Base-by-base conservation (phyloP, 2,329 filamentous ascomycete species). In the Leptographium radiaticola region DNA sequence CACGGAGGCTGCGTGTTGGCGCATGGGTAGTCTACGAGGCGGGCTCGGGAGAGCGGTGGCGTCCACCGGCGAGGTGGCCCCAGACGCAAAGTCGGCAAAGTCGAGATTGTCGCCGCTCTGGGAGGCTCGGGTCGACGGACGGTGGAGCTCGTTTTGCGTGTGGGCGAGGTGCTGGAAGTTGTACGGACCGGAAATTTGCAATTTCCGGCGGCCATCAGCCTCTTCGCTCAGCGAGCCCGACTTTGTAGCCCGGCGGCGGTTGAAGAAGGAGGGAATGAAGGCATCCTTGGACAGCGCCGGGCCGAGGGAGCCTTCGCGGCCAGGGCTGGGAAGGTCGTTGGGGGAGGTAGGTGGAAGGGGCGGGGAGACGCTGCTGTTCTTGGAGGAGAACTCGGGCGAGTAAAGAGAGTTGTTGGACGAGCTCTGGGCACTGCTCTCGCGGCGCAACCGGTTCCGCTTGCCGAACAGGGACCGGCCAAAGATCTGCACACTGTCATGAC, bases 161-260 rank as follows among this genome's bases (percentile, higher is more conserved):
- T 83, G 80, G 5, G 76, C 74, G 38, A 84, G 71, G 64, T 84
- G 81, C 62, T 83, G 80, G 57, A 84, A 84, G 68, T 84, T 83
- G 66, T 81, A 84, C 3, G 81, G 81, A 1, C 71, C 75, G 1
- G 81, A 84, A 53, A 84, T 84, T 53, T 75, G 73, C 50, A 75
- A 62, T 57, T 70, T 74, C 60, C 66, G 75, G 52, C 64, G 63
- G 15, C 62, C 64, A 59, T 51, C 59, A 51, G 49, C 20, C 13
- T 59, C 53, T 33, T 64, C 62, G n/a, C 62, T 62, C 6, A 62
- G 55, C 25, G 59, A 48, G 11, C 65, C 64, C n/a, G 63, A 62
- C 52, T 65, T 70, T 51, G 62, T 59, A 30, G 64, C 59, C 59
- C 73, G 75, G 53, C 77, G 71, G 51, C 77, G 70, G 45, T 70